phyloP scores from a whole-genome alignment of 163 green algal genomes.

The Coccomyxa subellipsoidea region DNA sequence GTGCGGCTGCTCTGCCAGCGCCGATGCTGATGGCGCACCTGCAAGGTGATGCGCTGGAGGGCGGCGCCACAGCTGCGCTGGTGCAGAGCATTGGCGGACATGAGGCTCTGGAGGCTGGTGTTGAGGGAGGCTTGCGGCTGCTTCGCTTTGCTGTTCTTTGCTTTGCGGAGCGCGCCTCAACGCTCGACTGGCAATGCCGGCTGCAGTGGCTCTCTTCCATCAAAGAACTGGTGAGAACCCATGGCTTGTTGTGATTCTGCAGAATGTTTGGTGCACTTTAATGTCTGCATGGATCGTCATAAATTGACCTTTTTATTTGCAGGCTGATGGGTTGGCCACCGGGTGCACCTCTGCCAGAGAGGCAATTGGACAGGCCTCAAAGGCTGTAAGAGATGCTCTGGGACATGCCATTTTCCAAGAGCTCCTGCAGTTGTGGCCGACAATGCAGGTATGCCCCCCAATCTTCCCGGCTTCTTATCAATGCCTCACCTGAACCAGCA shows the following conservation, averaged over 20 bases:
- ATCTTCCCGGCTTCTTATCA: too few relatives aligned
- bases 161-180: not conserved
- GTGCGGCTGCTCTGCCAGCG: not conserved
- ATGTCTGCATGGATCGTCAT: not conserved
- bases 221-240: not conserved
- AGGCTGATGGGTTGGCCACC: not conserved
- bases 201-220: not conserved
- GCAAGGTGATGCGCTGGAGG: not conserved
- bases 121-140: not conserved
- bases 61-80: not conserved
- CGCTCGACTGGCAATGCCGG: not conserved
- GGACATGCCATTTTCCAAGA: not conserved
- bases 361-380: not conserved
- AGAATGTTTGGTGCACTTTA: too few relatives aligned
- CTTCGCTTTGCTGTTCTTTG: conserved; percentile 12
- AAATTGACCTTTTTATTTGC: not conserved
- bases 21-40: not conserved
- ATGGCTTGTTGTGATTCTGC: not conserved
- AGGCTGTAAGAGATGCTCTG: not conserved
- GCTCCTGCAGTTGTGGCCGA: not conserved
- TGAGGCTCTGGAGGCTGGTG: not conserved
- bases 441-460: not conserved
- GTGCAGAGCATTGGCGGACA: not conserved
- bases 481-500: too few relatives aligned
- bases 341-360: not conserved